Evolutionary conservation across 2,329 filamentous ascomycete species (phyloP).

Genomic region (Bertia moriformis): DNA sequence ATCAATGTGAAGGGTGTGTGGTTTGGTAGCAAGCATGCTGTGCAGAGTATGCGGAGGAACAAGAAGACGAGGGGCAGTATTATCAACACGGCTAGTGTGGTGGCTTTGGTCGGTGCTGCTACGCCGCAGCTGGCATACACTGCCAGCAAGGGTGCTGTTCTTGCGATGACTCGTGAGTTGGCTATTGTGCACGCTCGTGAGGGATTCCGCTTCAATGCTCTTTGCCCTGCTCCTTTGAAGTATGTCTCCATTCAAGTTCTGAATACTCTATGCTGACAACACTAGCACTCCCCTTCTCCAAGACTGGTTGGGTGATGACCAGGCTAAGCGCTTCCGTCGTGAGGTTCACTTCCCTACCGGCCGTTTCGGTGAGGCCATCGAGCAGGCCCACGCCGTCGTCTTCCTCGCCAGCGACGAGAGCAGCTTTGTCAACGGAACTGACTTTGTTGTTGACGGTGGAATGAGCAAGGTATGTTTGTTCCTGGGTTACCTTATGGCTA

Average conservation of each 20-base stretch:
- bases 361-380: constrained; percentile 63
- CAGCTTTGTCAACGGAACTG: constrained; percentile 60
- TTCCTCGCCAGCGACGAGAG: constrained; percentile 64
- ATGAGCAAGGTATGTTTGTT: constrained; percentile 38
- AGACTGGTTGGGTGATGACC: constrained; percentile 62
- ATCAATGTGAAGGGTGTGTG: constrained; percentile 72
- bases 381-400: constrained; percentile 61
- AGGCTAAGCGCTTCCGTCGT: constrained; percentile 53
- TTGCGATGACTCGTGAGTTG: constrained; percentile 60
- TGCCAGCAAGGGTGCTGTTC: constrained; percentile 61
- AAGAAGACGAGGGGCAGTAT: constrained; percentile 54
- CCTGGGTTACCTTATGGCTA: neutral
- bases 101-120: constrained; percentile 57
- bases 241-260: constrained; percentile 14
- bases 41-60: constrained; percentile 51
- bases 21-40: constrained; percentile 63
- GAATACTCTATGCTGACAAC: constrained; percentile 5
- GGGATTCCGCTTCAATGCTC: constrained; percentile 59
- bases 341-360: constrained; percentile 65
- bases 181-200: constrained; percentile 63
- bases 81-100: constrained; percentile 63
- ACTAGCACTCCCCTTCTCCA: constrained; percentile 55
- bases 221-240: constrained; percentile 64
- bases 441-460: constrained; percentile 60
- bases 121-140: constrained; percentile 65